Evolutionary conservation across 345 rosid species (phyloP), one percentile per base, ranked within the genome.

Genomic region (Syzygium oleosum): DNA sequence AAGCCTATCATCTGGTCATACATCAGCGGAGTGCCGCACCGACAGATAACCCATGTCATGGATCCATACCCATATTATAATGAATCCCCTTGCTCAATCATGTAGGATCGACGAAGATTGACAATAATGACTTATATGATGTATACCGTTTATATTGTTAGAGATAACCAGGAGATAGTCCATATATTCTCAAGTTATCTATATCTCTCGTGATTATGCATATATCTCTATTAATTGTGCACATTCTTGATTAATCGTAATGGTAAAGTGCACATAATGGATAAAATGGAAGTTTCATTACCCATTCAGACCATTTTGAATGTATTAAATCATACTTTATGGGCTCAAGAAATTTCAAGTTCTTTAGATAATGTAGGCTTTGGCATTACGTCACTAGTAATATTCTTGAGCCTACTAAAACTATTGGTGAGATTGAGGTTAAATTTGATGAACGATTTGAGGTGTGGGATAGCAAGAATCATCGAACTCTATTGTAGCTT

Each of bases 231-330:
- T 58, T 58, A 5, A 25, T 25, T 5, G 14, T 58, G 65, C 31
- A 25, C 65, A 58, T 58, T 2, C 31, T 58, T 58, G 15, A 25
- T 58, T 58, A 58, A 58, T 58, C 29, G 12, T 58, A 58, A 58
- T 58, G 27, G 0, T 58, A 25, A 58, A 58, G 29, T 58, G 65
- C 5, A 12, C 12, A 23, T 25, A 11, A 58, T 25, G 31, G 31
- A 58, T 58, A 5, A 58, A 58, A 2, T 58, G 65, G 65, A 58
- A 25, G 65, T 58, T 2, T 11, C 15, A 0, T 29, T 11, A 0
- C 14, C 29, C 65, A 0, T 58, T 58, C 25, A 4, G 63, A 23
- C 12, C 5, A 56, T 25, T 58, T 25, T 58, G 0, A 58, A 58
- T 58, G 65, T 25, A 58, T 4, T 58, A 58, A 11, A 25, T 25